Conservation (phyloP, 257 asterid genomes). For the Leonotis leonurus region DNA sequence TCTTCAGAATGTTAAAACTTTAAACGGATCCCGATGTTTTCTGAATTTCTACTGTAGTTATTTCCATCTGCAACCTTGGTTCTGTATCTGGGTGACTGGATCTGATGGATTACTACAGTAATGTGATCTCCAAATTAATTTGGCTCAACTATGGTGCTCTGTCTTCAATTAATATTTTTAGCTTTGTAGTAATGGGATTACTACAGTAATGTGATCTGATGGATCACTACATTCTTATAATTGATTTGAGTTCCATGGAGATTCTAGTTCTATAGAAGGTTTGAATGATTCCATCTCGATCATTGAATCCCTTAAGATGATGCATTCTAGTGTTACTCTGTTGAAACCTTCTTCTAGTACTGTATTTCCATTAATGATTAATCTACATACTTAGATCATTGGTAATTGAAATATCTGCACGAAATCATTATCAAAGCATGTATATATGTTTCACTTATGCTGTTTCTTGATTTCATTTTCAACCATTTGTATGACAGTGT, state of each 20-base stretch:
- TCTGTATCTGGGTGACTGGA: neutral
- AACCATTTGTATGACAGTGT: slow-evolving; percentile 5
- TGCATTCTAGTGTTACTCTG: slow-evolving; percentile 5
- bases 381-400: neutral
- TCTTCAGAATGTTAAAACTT: neutral
- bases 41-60: slow-evolving; percentile 2
- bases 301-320: neutral
- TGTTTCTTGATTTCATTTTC: neutral
- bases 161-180: neutral
- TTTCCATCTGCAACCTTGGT: slow-evolving; percentile 5
- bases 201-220: too few relatives aligned
- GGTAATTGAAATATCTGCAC: neutral
- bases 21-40: neutral
- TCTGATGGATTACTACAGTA: neutral
- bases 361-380: neutral
- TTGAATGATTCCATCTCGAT: neutral
- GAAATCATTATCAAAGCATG: neutral
- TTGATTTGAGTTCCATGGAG: slow-evolving; percentile 1
- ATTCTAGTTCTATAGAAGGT: neutral
- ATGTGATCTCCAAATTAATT: neutral
- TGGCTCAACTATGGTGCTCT: neutral
- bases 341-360: neutral
- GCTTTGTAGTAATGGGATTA: too few relatives aligned
- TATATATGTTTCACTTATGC: neutral
- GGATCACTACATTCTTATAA: neutral